A percentile compares a stretch with the other conserved stretches of the same genome.
These are phyloP conservation scores for Golovinomyces cichoracearum DNA, from an alignment of 2,329 filamentous ascomycete species.

Conservation along the genomic window DNA sequence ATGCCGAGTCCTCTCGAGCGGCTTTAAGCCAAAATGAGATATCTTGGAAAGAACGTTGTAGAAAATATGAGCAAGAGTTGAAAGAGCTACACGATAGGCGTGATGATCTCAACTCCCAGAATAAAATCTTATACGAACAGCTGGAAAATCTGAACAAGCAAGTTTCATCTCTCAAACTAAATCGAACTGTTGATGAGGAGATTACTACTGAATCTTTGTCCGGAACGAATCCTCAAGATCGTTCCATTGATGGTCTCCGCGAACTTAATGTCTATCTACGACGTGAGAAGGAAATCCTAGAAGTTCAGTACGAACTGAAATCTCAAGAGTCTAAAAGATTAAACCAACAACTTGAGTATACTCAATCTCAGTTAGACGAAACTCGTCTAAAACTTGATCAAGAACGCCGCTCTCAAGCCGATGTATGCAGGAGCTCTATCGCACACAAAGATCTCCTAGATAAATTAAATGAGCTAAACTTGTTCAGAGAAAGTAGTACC, in stretches of 20 bases:
- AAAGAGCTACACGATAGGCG: conserved; percentile 50
- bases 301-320: conserved; percentile 84
- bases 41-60: conserved; percentile 65
- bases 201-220: conserved; percentile 19
- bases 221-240: conserved; percentile 23
- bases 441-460: conserved; percentile 80
- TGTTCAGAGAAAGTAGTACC: conserved; percentile 83
- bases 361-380: conserved; percentile 70
- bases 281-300: conserved; percentile 89
- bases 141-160: conserved; percentile 62
- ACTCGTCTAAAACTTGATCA: conserved; percentile 70
- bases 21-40: conserved; percentile 55
- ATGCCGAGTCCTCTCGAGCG: conserved; percentile 65
- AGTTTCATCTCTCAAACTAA: conserved; percentile 55
- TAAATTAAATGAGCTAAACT: conserved; percentile 81
- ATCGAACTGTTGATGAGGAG: conserved; percentile 33
- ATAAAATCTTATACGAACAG: conserved; percentile 70
- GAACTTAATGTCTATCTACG: conserved; percentile 80
- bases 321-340: conserved; percentile 67
- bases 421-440: conserved; percentile 45
- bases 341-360: conserved; percentile 71
- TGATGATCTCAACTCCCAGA: conserved; percentile 68
- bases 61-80: conserved; percentile 62
- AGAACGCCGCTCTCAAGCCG: conserved; percentile 51
- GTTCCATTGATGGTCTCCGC: conserved; percentile 49